These are phyloP conservation scores for Trypethelium eluteriae DNA, from an alignment of 495 filamentous ascomycete species.

Conservation along the genomic window DNA sequence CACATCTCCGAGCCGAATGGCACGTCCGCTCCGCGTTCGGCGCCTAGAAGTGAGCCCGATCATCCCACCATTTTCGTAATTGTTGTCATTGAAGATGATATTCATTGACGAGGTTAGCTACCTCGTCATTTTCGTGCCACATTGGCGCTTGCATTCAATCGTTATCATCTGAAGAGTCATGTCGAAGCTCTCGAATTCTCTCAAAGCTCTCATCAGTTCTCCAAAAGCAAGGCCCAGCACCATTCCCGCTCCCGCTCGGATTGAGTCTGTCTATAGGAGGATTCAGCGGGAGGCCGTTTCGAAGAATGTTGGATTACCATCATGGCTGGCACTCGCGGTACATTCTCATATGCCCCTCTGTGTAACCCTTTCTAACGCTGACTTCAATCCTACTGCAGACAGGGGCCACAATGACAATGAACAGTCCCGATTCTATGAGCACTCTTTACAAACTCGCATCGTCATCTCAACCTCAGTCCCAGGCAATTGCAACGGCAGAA, in stretches of 20 bases:
- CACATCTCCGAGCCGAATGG: not conserved
- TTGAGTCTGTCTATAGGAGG: constrained; percentile 51
- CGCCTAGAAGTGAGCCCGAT: not conserved
- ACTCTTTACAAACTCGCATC: constrained; percentile 49
- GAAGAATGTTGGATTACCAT: constrained; percentile 49
- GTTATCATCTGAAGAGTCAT: constrained; percentile 35
- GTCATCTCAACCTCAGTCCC: constrained; percentile 26
- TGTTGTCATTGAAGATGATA: not conserved
- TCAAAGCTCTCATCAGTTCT: constrained; percentile 67
- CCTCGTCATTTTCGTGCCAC: not conserved
- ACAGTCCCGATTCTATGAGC: constrained; percentile 58
- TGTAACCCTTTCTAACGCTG: constrained; percentile 11
- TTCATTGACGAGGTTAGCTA: too few relatives aligned
- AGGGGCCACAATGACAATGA: constrained; percentile 67
- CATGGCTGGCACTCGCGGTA: constrained; percentile 62
- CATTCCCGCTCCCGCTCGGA: constrained; percentile 53
- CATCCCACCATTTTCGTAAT: not conserved
- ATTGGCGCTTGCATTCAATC: not conserved
- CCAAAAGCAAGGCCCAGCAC: constrained; percentile 58
- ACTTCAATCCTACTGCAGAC: constrained; percentile 39
- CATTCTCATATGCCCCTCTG: constrained; percentile 10
- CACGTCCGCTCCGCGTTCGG: not conserved
- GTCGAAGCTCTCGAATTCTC: constrained; percentile 58
- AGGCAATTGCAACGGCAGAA: constrained; percentile 54
- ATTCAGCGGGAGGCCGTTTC: constrained; percentile 49